These are phyloP conservation scores for Colletotrichum noveboracense DNA, from an alignment of 2,329 filamentous ascomycete species.

Conservation along the genomic window DNA sequence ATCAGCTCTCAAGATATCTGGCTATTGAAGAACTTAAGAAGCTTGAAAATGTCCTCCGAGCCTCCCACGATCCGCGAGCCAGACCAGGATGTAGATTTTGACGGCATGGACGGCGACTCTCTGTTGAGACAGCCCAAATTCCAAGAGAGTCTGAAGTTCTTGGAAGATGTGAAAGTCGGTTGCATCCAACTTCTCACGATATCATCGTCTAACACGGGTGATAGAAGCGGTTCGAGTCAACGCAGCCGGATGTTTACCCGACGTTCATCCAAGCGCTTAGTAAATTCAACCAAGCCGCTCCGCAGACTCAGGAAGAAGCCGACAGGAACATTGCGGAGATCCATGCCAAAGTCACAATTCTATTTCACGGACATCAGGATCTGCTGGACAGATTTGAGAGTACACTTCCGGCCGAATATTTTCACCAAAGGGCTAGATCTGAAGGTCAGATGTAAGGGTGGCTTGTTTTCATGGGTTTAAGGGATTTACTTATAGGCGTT, in stretches of 20 bases:
- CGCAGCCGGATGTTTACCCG: constrained; percentile 7
- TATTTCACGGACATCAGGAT: constrained; percentile 3
- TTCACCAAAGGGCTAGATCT: not conserved
- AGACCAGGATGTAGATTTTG: not conserved
- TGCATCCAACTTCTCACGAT: not conserved
- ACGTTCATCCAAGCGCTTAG: constrained; percentile 6
- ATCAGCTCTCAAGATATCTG: not conserved
- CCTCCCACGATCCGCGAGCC: not conserved
- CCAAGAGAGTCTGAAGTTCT: constrained; percentile 5
- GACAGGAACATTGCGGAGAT: not conserved
- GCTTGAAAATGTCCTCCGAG: not conserved
- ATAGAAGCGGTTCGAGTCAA: constrained; percentile 7
- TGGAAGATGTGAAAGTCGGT: constrained; percentile 13
- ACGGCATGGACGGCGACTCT: not conserved
- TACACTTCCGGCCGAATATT: not conserved
- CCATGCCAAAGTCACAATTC: not conserved
- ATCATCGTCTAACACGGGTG: not conserved
- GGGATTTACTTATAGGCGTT: not conserved
- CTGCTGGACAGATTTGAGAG: constrained; percentile 15
- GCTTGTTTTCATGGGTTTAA: not conserved
- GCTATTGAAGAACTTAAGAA: not conserved
- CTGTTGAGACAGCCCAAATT: not conserved
- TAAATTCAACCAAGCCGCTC: not conserved
- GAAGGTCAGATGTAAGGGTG: not conserved
- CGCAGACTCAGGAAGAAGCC: not conserved